Evolutionary conservation across 495 filamentous ascomycete species (phyloP).

Genomic region (Penicillium ucsense): DNA sequence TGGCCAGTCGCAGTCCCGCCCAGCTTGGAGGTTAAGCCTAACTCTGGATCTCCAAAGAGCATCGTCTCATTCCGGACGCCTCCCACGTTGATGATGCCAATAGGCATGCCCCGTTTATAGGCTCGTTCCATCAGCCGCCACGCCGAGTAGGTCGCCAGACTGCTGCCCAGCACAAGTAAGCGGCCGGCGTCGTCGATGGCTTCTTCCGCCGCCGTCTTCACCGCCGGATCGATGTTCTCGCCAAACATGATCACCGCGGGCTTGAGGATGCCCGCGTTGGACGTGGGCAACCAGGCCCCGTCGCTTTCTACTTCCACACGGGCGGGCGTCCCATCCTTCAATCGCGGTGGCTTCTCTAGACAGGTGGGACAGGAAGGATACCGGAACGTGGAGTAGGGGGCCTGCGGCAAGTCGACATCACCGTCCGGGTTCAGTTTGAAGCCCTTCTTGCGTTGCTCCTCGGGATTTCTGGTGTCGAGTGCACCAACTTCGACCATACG

Average conservation of each 20-base stretch:
- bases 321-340: constrained; percentile 45
- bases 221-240: constrained; percentile 59
- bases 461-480: constrained; percentile 65
- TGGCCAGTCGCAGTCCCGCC: constrained; percentile 8
- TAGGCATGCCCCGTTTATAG: constrained; percentile 69
- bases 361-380: constrained; percentile 87
- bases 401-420: constrained; percentile 83
- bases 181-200: constrained; percentile 65
- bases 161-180: constrained; percentile 76
- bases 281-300: constrained; percentile 63
- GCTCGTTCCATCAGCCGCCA: constrained; percentile 83
- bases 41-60: constrained; percentile 46
- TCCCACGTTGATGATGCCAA: constrained; percentile 76
- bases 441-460: constrained; percentile 55
- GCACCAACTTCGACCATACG: constrained; percentile 63
- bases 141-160: constrained; percentile 87
- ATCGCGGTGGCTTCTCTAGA: constrained; percentile 51
- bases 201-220: constrained; percentile 69
- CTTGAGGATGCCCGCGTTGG: constrained; percentile 75
- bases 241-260: constrained; percentile 94
- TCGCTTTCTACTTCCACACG: constrained; percentile 66
- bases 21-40: background rate
- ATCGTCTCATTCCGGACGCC: constrained; percentile 70
- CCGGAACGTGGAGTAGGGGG: constrained; percentile 79
- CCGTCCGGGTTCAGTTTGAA: constrained; percentile 87